A percentile compares a stretch with the other conserved stretches of the same genome.
Conservation (phyloP, 306 rosid species). For the Cucumis melo region DNA sequence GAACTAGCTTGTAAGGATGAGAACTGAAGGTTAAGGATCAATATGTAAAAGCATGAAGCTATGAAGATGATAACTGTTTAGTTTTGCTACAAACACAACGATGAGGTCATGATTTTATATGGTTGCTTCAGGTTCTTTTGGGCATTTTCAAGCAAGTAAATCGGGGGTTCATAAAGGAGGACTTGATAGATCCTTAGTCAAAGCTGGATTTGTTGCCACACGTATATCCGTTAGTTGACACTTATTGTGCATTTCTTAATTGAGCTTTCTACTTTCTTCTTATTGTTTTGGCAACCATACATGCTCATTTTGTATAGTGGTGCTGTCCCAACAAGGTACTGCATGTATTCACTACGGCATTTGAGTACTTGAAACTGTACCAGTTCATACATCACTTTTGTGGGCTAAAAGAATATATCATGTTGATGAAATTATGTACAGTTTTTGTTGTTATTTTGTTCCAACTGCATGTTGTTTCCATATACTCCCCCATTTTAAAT, state of each 20-base stretch:
- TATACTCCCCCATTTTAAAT: neutral
- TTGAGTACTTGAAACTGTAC: neutral
- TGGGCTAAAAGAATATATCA: neutral
- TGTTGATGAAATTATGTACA: neutral
- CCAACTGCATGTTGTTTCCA: neutral
- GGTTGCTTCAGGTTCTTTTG: conserved; percentile 74
- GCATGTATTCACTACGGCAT: neutral
- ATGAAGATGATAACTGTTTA: neutral
- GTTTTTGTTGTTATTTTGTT: neutral
- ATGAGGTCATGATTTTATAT: conserved; percentile 1
- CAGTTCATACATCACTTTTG: neutral
- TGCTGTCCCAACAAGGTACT: neutral
- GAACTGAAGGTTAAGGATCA: neutral
- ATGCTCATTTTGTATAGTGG: neutral
- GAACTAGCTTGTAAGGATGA: neutral
- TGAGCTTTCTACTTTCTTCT: neutral
- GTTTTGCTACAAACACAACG: neutral
- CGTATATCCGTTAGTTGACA: conserved; percentile 64
- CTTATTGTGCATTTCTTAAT: neutral
- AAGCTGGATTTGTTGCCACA: conserved; percentile 94
- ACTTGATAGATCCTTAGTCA: conserved; percentile 62
- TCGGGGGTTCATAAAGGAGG: conserved; percentile 94
- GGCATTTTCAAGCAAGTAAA: conserved; percentile 92
- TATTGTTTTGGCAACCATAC: neutral
- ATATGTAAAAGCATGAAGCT: neutral